Base-by-base conservation (phyloP, 352 stramenopile species). In the Globisporangium recalcitrans region DNA sequence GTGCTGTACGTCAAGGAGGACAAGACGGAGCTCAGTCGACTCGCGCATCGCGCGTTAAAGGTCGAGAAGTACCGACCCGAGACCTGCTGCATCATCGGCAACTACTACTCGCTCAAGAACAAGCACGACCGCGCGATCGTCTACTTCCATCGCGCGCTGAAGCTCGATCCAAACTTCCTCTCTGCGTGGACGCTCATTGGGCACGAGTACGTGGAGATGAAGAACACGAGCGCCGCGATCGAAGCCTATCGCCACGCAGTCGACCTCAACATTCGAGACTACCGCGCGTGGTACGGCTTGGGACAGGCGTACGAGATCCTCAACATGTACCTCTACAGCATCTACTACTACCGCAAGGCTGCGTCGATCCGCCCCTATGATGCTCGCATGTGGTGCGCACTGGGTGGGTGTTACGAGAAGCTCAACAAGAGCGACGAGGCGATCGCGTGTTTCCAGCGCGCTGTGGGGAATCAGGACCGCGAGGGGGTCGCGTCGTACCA, bases 301-400 rank as follows among this genome's bases (percentile, higher is more conserved):
- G 97, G 97, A 0, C 97, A 99, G 73, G 96, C 95, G 0, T 99
- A 99, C 76, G 97, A 99, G 81, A 97, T 99, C 52, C 80, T 99
- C 53, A 97, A 98, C 69, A 98, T 99, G 95, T 92, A 95, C 59
- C 82, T 98, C 57, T 99, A 99, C 76, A 97, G 96, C 47, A 85
- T 99, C n/a, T 98, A 99, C 82, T 99, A 99, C 78, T 99, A 98
- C 74, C 85, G 95, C 55, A 98, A 98, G 73, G 96, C 96, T 8
- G 91, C 96, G 8, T 78, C 87, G 19, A 86, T 99, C n/a, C 90
- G 96, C 2, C 96, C 97, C 9, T 97, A 98, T 64, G 96, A 99
- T 78, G 91, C 95, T 38, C 85, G 97, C n/a, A 99, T 99, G 96
- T 99, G 97, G 97, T 97, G 88, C 62, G 97, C 96, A 19, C 78